Evolutionary conservation across 2,329 filamentous ascomycete species (phyloP), one percentile per base, ranked within the genome.

Genomic region (Colletotrichum zoysiae): DNA sequence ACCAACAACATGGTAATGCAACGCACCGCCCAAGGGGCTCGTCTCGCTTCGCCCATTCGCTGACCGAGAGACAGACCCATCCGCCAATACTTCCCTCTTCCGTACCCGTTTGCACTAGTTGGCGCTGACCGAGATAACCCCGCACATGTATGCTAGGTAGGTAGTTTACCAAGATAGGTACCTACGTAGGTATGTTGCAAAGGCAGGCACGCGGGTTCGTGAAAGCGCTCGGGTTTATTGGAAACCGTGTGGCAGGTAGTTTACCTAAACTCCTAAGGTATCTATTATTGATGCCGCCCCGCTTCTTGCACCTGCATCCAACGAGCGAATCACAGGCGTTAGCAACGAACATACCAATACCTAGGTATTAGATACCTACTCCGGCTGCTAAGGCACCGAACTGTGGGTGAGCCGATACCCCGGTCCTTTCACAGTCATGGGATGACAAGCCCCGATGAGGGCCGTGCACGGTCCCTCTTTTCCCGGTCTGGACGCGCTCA

Each of bases 401-500:
- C 18, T 42, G 55, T 65, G 61, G 67, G 46, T 65, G 61, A 61
- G 46, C 11, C 46, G 20, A 18, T 20, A 20, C 30, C 35, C 51
- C 60, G 42, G 42, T 53, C 38, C 14, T 20, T 58, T 12, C 23
- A 26, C 30, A 23, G 35, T 33, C n/a, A 65, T 42, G 30, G 42
- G 30, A 16, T 8, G 30, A 38, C 35, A 44, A 16, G 40, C 23
- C 56, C 23, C 56, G 67, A 62, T 14, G 48, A 51, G 56, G 65
- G 5, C 38, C 20, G 40, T 57, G 67, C 65, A 58, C 56, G 63
- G 63, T 44, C n/a, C 67, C 23, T 33, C 23, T 53, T 62, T 61
- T 42, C 44, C 58, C 51, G 44, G 65, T n/a, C 65, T 55, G 35
- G 35, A 69, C 68, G 59, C 69, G 65, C 69, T 67, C 64, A 58